Evolutionary conservation across 1,284 basidiomycete genomes (phyloP).

Genomic region (Sporisorium exsertum): DNA sequence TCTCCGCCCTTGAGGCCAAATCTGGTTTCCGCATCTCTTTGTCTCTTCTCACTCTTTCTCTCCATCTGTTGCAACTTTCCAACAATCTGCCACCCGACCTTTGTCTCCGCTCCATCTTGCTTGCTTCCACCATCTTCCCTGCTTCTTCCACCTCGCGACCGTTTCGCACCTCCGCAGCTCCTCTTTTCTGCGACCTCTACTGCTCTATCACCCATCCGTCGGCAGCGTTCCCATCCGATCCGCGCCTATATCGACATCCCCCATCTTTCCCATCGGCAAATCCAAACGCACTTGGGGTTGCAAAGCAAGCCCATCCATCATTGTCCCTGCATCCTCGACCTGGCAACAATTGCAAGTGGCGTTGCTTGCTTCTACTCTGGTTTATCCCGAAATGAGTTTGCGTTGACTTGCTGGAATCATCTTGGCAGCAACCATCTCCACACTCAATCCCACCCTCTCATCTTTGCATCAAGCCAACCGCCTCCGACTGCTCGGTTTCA

Average conservation of each 20-base stretch:
- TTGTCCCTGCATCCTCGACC: constrained; percentile 2
- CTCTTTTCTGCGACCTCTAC: too few relatives aligned
- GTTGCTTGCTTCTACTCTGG: constrained; percentile 6
- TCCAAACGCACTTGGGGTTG: not conserved
- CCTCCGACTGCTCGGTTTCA: not conserved
- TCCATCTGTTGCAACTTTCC: too few relatives aligned
- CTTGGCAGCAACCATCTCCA: constrained; percentile 5
- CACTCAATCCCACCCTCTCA: constrained; percentile 3
- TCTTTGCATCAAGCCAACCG: not conserved
- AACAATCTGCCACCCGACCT: too few relatives aligned
- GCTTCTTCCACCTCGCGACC: not conserved
- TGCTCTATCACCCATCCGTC: not conserved
- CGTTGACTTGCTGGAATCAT: constrained; percentile 13
- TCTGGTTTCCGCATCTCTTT: not conserved
- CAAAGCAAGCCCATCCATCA: not conserved
- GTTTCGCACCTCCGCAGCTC: not conserved
- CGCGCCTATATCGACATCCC: not conserved
- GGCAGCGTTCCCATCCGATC: not conserved
- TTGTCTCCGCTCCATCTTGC: not conserved
- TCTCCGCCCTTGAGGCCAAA: not conserved
- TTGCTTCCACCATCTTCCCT: not conserved
- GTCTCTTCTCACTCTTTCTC: not conserved
- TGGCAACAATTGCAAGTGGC: not conserved
- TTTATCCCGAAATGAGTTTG: constrained; percentile 23
- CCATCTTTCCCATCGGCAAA: not conserved